Percentiles rank a stretch among this genome's conserved stretches.
These are phyloP conservation scores for Tetrapisispora taiwanensis DNA, from an alignment of 805 yeast species.

Conservation along the genomic window DNA sequence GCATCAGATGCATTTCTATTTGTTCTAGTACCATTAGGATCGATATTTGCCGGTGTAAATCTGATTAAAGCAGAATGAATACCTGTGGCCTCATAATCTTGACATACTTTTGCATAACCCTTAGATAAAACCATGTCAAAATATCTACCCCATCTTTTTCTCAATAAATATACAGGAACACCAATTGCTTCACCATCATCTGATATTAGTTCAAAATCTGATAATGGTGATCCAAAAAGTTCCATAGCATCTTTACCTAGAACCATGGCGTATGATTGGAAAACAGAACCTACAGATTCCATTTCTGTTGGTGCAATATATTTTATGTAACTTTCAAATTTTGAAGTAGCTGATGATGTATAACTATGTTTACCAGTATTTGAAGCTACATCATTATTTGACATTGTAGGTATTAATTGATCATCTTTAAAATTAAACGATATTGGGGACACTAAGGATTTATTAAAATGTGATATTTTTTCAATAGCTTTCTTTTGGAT, in stretches of 20 bases:
- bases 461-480: background rate
- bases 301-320: conserved; percentile 60
- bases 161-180: conserved; percentile 47
- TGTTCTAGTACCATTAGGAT: conserved; percentile 4
- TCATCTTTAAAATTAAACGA: background rate
- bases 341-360: conserved; percentile 16
- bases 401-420: background rate
- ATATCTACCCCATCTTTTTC: conserved; percentile 70
- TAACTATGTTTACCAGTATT: conserved; percentile 6
- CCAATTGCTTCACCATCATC: conserved; percentile 62
- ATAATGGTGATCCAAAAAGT: conserved; percentile 48
- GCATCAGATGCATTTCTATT: conserved; percentile 6
- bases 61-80: conserved; percentile 9
- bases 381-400: background rate
- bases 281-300: conserved; percentile 56
- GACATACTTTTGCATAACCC: conserved; percentile 50
- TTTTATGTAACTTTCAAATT: conserved; percentile 60
- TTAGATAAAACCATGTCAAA: conserved; percentile 53
- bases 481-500: conserved; percentile 18
- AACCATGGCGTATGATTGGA: conserved; percentile 70
- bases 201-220: conserved; percentile 64
- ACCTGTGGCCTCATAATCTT: conserved; percentile 21
- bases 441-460: background rate
- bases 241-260: conserved; percentile 68
- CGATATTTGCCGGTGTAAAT: conserved; percentile 11